phyloP scores from a whole-genome alignment of 2,329 filamentous ascomycete species.

The Periconia digitata region DNA sequence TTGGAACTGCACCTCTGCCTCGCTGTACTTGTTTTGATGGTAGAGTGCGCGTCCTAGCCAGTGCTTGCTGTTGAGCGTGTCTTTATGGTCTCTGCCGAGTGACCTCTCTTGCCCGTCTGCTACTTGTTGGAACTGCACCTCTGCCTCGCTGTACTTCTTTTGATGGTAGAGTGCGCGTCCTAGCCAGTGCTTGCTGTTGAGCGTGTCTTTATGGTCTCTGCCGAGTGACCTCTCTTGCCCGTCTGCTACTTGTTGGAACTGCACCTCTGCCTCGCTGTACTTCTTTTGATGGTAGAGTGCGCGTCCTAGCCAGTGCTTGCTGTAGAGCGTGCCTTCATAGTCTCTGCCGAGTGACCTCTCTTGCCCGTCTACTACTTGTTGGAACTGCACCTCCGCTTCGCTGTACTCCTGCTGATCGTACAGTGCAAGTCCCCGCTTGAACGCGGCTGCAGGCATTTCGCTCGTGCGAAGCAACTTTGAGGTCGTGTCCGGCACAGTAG shows the following conservation, averaged over 20 bases:
- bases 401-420: slow-evolving; percentile 5
- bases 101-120: slow-evolving; percentile 1
- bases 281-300: slow-evolving; percentile 3
- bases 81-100: not conserved
- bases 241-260: not conserved
- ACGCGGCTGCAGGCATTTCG: not conserved
- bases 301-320: not conserved
- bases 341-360: slow-evolving; percentile 2
- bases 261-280: not conserved
- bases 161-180: slow-evolving; percentile 2
- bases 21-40: slow-evolving; percentile 3
- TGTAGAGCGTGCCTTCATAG: slow-evolving; percentile 4
- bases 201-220: not conserved
- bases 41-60: slow-evolving; percentile 4
- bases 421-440: not conserved
- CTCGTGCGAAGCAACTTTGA: no score
- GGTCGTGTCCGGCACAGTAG: no score
- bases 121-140: not conserved
- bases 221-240: not conserved
- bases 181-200: not conserved
- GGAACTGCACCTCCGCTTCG: not conserved
- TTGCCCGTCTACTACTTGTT: not conserved
- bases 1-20: not conserved
- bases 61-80: slow-evolving; percentile 4
- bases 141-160: slow-evolving; percentile 3